These are phyloP conservation scores for Pseudogymnoascus sp. DNA, from an alignment of 2,329 filamentous ascomycete genomes.

Conservation along the genomic window DNA sequence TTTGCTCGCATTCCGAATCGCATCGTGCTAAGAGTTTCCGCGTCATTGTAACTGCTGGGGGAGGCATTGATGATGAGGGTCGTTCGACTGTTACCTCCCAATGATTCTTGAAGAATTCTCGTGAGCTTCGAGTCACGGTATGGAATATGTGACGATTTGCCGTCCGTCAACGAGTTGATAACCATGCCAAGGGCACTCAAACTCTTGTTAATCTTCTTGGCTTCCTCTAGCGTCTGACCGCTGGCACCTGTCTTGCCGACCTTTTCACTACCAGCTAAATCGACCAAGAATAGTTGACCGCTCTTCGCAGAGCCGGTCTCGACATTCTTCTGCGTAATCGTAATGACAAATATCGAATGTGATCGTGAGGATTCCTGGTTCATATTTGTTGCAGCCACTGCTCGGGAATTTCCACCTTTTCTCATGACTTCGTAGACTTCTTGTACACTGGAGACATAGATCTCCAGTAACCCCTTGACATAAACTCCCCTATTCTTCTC, in stretches of 20 bases:
- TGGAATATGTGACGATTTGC: constrained; percentile 91
- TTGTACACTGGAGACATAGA: constrained; percentile 90
- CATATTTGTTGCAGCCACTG: constrained; percentile 97
- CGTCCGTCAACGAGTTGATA: constrained; percentile 94
- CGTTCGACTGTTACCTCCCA: constrained; percentile 97
- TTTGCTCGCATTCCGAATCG: constrained; percentile 95
- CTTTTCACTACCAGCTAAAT: constrained; percentile 97
- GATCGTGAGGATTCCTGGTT: constrained; percentile 97
- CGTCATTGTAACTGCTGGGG: constrained; percentile 97
- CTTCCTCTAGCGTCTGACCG: constrained; percentile 93
- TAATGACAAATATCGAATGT: constrained; percentile 96
- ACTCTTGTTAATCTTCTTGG: constrained; percentile 99
- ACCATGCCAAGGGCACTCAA: constrained; percentile 97
- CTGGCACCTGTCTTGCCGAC: constrained; percentile 97
- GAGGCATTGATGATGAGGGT: constrained; percentile 98
- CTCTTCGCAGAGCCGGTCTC: constrained; percentile 95
- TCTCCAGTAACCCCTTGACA: constrained; percentile 88
- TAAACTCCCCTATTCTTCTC: constrained; percentile 95
- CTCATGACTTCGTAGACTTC: constrained; percentile 97
- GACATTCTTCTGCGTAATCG: constrained; percentile 94
- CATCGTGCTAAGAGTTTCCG: constrained; percentile 84
- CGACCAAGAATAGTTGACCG: constrained; percentile 92
- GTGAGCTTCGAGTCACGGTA: constrained; percentile 98
- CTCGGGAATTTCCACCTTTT: constrained; percentile 78
- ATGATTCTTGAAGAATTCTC: constrained; percentile 89